Evolutionary conservation across 495 filamentous ascomycete genomes (phyloP), one percentile per base, ranked within the genome.

Genomic region (Trichoderma parareesei): DNA sequence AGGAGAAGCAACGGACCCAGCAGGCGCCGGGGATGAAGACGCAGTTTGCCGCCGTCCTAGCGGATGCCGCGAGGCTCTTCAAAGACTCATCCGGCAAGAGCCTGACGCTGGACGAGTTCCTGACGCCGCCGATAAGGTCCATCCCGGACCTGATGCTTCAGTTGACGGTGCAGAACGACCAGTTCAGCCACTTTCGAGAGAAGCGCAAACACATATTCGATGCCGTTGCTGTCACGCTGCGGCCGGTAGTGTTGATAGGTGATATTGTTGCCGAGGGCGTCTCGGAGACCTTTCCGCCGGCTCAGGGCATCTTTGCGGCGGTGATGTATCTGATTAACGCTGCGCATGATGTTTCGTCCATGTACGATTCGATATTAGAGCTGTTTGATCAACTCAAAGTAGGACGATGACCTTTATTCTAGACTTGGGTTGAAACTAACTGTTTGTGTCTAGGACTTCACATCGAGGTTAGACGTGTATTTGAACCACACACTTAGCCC

Each of bases 341-440:
- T 6, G 75, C 74, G 13, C 71, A 73, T 65, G 74, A 72, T 20
- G 73, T 76, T 5, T 73, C 69, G 4, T 61, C 62, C 1, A 60
- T 62, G 20, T 75, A 76, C 57, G 70, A 78, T 65, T 70, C 70
- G 0, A 76, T 76, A 48, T 38, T 67, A 5, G 69, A 71, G 16
- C 64, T 78, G 27, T 68, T 77, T 64, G 46, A 43, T 2, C 67
- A 67, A 27, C 64, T 76, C 27, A 63, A 63, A 20, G 60, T 61
- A 43, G 42, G 60, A 5, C 9, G 14, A 27, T 2, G 27, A 27
- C 27, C 27, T 27, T 27, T 27, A 7, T 0, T 61, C 38, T 60
- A 37, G 11, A 27, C 27, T 27, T 27, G 27, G 27, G 27, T 27
- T 27, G 27, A 27, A 27, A 27, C 27, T 27, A 27, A 27, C 27